Evolutionary conservation across 768 basidiomycete genomes (phyloP).

Genomic region (Suillus occidentalis): DNA sequence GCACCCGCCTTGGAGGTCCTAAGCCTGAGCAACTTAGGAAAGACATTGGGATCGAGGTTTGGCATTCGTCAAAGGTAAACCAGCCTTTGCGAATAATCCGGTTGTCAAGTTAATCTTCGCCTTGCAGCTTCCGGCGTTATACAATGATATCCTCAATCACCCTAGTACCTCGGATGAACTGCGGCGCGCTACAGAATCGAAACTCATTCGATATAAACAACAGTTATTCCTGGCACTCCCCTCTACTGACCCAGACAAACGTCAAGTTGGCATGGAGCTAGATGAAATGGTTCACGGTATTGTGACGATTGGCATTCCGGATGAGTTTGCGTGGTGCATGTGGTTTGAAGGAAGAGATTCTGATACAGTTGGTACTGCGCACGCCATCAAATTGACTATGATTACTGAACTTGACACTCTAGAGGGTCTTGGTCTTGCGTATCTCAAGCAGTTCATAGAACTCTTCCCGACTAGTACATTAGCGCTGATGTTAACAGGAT

Average conservation of each 20-base stretch:
- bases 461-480: slow-evolving; percentile 65
- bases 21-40: slow-evolving; percentile 56
- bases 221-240: slow-evolving; percentile 64
- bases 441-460: slow-evolving; percentile 58
- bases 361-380: slow-evolving; percentile 58
- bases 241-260: slow-evolving; percentile 41
- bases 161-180: slow-evolving; percentile 75
- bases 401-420: slow-evolving; percentile 11
- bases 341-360: slow-evolving; percentile 75
- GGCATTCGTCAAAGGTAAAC: slow-evolving; percentile 57
- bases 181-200: slow-evolving; percentile 76
- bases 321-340: slow-evolving; percentile 81
- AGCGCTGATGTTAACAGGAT: slow-evolving; percentile 60
- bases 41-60: slow-evolving; percentile 69
- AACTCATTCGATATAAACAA: slow-evolving; percentile 66
- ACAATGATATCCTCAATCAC: slow-evolving; percentile 80
- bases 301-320: slow-evolving; percentile 70
- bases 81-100: neutral
- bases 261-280: slow-evolving; percentile 55
- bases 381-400: neutral
- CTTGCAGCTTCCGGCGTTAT: slow-evolving; percentile 64
- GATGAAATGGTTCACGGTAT: slow-evolving; percentile 73
- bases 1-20: slow-evolving; percentile 72
- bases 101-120: slow-evolving; percentile 7
- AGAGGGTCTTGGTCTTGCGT: slow-evolving; percentile 62